phyloP scores from a whole-genome alignment of 768 basidiomycete genomes.

The Trametes meyenii region DNA sequence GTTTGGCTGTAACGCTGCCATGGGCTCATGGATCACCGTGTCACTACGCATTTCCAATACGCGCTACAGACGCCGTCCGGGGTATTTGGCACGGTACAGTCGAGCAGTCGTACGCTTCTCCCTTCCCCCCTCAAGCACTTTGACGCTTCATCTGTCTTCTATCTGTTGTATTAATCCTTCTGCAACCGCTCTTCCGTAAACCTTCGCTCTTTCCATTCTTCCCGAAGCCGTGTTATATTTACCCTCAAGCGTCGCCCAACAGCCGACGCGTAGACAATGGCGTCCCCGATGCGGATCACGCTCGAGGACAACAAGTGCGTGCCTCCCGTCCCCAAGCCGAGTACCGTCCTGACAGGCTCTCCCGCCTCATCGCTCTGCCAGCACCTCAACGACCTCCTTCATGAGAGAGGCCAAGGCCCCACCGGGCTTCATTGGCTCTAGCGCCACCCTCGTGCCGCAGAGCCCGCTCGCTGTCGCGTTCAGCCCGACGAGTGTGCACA shows the following conservation, averaged over 20 bases:
- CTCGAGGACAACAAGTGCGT: conserved; percentile 6
- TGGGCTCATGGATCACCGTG: neutral
- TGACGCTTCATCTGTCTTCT: neutral
- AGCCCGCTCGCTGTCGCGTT: neutral
- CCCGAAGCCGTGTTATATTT: neutral
- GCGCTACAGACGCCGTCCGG: conserved; percentile 1
- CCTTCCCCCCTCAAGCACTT: neutral
- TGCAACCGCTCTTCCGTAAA: neutral
- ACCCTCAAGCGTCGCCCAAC: neutral
- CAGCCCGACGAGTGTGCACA: conserved; percentile 2
- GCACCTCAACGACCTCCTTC: conserved; percentile 7
- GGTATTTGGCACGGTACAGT: neutral
- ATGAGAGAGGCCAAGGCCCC: conserved; percentile 5
- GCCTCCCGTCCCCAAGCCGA: neutral
- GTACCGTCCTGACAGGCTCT: neutral
- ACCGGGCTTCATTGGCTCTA: neutral
- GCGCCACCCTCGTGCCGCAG: neutral
- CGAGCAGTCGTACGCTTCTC: neutral
- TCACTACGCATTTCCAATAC: conserved; percentile 5
- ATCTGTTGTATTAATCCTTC: conserved; percentile 5
- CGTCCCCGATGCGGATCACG: conserved; percentile 9
- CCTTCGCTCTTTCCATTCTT: neutral
- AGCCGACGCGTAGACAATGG: conserved; percentile 13
- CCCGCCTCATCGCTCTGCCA: neutral
- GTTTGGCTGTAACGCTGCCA: neutral